These are phyloP conservation scores for Cryptococcus neoformans DNA, from an alignment of 1,284 basidiomycete genomes.

Conservation along the genomic window DNA sequence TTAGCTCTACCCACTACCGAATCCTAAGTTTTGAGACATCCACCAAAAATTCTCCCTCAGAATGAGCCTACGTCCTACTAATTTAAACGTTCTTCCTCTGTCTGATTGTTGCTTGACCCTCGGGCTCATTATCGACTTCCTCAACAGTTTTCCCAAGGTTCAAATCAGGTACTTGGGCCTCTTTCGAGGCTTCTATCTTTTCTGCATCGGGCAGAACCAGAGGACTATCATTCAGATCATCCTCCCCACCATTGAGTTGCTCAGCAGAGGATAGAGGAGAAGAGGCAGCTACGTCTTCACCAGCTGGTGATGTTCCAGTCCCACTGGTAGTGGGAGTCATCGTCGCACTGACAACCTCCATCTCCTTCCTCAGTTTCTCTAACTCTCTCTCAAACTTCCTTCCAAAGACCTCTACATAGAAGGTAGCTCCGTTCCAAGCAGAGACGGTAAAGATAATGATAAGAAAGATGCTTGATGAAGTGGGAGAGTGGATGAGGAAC, in stretches of 20 bases:
- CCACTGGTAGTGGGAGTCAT: slow-evolving; percentile 11
- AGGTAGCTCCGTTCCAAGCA: slow-evolving; percentile 56
- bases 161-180: slow-evolving; percentile 29
- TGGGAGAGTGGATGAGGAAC: slow-evolving; percentile 67
- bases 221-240: slow-evolving; percentile 29
- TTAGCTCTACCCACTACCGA: too few relatives aligned
- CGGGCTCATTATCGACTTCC: slow-evolving; percentile 15
- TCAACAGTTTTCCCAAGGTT: slow-evolving; percentile 17
- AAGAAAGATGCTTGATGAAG: slow-evolving; percentile 72
- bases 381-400: slow-evolving; percentile 90
- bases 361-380: slow-evolving; percentile 78
- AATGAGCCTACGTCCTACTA: too few relatives aligned
- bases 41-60: too few relatives aligned
- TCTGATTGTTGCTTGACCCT: background rate
- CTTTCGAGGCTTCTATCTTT: slow-evolving; percentile 8
- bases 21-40: too few relatives aligned
- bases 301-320: slow-evolving; percentile 2
- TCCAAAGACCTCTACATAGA: slow-evolving; percentile 92
- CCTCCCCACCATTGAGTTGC: background rate
- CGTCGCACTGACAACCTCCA: slow-evolving; percentile 40
- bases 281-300: background rate
- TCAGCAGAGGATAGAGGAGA: slow-evolving; percentile 3
- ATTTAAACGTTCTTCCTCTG: background rate
- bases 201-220: slow-evolving; percentile 30
- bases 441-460: slow-evolving; percentile 73